A percentile compares a stretch with the other conserved stretches of the same genome.
Evolutionary conservation across 2,329 filamentous ascomycete species (phyloP).

Genomic region (Trichoderma sp.): DNA sequence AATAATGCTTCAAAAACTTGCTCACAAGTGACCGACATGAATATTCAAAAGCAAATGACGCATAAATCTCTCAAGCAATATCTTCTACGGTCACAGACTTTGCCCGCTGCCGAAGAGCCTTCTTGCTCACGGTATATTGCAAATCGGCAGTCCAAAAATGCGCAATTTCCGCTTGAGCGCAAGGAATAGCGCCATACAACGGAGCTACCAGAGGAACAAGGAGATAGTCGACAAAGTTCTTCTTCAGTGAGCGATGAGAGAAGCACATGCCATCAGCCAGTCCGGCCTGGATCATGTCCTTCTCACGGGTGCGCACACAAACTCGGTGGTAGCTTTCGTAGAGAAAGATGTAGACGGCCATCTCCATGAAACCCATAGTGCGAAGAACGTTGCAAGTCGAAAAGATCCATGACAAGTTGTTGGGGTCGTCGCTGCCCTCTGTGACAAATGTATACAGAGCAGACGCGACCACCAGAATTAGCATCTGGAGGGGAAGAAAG

Average conservation of each 20-base stretch:
- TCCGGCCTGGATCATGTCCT: conserved; percentile 64
- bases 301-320: conserved; percentile 57
- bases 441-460: conserved; percentile 57
- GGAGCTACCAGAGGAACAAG: conserved; percentile 66
- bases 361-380: conserved; percentile 58
- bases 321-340: conserved; percentile 67
- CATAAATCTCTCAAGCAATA: conserved; percentile 36
- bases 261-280: conserved; percentile 65
- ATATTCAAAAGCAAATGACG: background rate
- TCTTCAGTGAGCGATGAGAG: conserved; percentile 53
- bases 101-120: conserved; percentile 47
- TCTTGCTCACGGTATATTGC: conserved; percentile 70
- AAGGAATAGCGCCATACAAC: conserved; percentile 65
- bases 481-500: conserved; percentile 67
- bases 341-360: conserved; percentile 61
- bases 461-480: conserved; percentile 61
- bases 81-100: conserved; percentile 43
- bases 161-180: conserved; percentile 63
- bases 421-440: conserved; percentile 48
- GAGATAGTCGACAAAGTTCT: conserved; percentile 60
- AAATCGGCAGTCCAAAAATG: conserved; percentile 69
- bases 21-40: background rate
- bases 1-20: background rate
- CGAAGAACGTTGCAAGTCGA: conserved; percentile 58
- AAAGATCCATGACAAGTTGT: conserved; percentile 58